Conservation (phyloP, 768 basidiomycete species). For the Trametes elegans region DNA sequence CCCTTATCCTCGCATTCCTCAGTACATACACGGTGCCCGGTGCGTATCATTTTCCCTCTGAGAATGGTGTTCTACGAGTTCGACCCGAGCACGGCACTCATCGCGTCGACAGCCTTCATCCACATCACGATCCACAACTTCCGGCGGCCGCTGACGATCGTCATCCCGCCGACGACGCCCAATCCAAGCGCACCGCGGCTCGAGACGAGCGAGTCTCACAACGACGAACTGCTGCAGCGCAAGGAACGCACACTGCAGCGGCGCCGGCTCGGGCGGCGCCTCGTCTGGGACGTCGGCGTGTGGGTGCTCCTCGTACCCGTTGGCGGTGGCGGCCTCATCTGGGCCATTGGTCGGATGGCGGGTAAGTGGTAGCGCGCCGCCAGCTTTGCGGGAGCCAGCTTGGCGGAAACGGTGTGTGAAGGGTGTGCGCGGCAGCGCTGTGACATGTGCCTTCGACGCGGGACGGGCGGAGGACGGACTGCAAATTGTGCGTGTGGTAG, state of each 20-base stretch:
- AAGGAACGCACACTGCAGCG: conserved; percentile 86
- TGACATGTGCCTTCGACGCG: neutral
- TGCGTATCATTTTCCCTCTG: conserved; percentile 24
- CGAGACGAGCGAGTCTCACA: conserved; percentile 33
- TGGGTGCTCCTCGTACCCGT: conserved; percentile 70
- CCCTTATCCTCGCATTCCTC: conserved; percentile 49
- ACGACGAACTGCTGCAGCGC: conserved; percentile 75
- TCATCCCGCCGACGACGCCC: conserved; percentile 55
- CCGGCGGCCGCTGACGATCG: conserved; percentile 78
- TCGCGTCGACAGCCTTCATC: conserved; percentile 49
- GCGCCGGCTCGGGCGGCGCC: conserved; percentile 62
- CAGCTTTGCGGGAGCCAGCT: too few species aligned
- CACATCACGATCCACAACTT: conserved; percentile 86
- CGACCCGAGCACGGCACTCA: neutral
- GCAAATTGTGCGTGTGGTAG: neutral
- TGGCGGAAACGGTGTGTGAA: neutral
- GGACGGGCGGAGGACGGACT: neutral
- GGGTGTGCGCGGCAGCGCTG: too few species aligned
- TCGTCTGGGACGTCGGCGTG: conserved; percentile 83
- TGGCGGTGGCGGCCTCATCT: conserved; percentile 53
- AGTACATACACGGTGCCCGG: conserved; percentile 66
- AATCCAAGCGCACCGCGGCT: conserved; percentile 23
- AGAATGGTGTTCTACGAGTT: neutral
- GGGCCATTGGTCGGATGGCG: conserved; percentile 53
- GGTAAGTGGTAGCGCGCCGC: conserved; percentile 55